These are phyloP conservation scores for Trypethelium eluteriae DNA, from an alignment of 495 filamentous ascomycete species.

Conservation along the genomic window DNA sequence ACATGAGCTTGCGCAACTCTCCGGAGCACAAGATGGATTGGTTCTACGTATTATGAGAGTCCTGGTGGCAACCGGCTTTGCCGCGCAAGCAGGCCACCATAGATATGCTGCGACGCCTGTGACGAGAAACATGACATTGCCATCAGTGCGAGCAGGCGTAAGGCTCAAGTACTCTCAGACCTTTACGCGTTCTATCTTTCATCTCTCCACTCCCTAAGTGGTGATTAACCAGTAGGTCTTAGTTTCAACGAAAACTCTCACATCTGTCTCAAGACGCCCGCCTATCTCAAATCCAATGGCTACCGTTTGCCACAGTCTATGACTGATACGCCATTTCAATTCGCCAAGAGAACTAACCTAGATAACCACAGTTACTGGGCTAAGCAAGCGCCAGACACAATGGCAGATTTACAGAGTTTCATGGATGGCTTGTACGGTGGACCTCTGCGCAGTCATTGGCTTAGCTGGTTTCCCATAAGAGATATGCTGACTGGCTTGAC, in stretches of 20 bases:
- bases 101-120: slow-evolving; percentile 5
- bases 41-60: slow-evolving; percentile 6
- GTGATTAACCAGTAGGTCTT: background rate
- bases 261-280: slow-evolving; percentile 1
- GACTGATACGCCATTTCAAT: slow-evolving; percentile 17
- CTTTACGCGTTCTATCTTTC: background rate
- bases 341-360: background rate
- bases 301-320: slow-evolving; percentile 5
- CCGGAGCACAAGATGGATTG: slow-evolving; percentile 9
- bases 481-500: background rate
- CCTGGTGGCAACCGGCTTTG: slow-evolving; percentile 15
- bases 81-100: background rate
- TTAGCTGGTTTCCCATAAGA: slow-evolving; percentile 12
- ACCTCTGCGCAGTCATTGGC: slow-evolving; percentile 7
- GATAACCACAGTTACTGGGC: background rate
- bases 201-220: background rate
- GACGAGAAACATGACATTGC: slow-evolving; percentile 13
- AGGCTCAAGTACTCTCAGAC: slow-evolving; percentile 8
- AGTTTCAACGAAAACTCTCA: background rate
- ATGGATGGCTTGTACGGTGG: slow-evolving; percentile 17
- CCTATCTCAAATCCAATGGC: slow-evolving; percentile 15
- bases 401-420: slow-evolving; percentile 15
- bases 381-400: slow-evolving; percentile 4
- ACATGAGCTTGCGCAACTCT: background rate
- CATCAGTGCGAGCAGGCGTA: slow-evolving; percentile 10